A percentile compares a stretch with the other conserved stretches of the same genome.
Conservation (phyloP, 441 rosid genomes). For the Adansonia rubrostipa region DNA sequence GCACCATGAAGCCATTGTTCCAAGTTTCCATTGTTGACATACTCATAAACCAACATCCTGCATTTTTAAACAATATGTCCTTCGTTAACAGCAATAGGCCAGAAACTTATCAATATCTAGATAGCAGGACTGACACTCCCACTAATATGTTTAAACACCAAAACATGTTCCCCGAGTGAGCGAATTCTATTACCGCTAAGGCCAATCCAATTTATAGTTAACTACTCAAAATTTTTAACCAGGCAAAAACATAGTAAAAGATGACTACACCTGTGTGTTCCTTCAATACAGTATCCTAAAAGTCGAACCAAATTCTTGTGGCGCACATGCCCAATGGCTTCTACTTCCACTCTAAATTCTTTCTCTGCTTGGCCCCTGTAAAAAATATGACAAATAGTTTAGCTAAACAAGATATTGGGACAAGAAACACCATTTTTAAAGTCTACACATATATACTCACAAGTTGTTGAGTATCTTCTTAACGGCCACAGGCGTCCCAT, state of each 20-base stretch:
- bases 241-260: background rate
- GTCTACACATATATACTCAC: slow-evolving; percentile 49
- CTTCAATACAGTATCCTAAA: slow-evolving; percentile 94
- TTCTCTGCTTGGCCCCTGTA: slow-evolving; percentile 97
- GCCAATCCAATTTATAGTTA: slow-evolving; percentile 1
- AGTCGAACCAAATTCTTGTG: slow-evolving; percentile 98
- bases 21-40: slow-evolving; percentile 89
- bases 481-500: slow-evolving; percentile 84
- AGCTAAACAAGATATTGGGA: background rate
- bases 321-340: slow-evolving; percentile 97
- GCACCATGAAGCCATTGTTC: slow-evolving; percentile 99
- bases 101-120: background rate
- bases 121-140: background rate
- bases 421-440: slow-evolving; percentile 7
- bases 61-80: background rate
- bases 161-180: background rate
- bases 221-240: background rate
- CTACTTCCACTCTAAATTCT: slow-evolving; percentile 92
- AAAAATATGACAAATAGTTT: slow-evolving; percentile 17
- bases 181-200: background rate
- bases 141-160: background rate
- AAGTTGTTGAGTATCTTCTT: slow-evolving; percentile 86
- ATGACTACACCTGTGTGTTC: slow-evolving; percentile 71
- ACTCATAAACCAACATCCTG: slow-evolving; percentile 95
- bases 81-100: background rate